Evolutionary conservation across 2,329 filamentous ascomycete genomes (phyloP).

Genomic region (Neophaeococcomyces mojaviensis): DNA sequence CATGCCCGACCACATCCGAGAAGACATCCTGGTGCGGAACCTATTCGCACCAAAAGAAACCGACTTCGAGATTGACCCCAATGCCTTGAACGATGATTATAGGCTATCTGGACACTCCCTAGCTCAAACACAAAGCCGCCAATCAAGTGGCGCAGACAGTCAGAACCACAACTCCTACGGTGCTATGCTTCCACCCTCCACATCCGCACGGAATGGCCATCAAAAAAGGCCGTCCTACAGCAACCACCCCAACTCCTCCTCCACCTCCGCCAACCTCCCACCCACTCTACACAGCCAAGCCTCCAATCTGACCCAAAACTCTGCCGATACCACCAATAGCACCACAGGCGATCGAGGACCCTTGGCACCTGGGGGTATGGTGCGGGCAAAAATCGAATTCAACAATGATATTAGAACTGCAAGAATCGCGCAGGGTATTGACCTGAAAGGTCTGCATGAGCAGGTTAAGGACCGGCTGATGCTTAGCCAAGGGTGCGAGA

Average conservation of each 20-base stretch:
- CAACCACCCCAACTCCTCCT: no score
- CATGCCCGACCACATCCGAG: conserved; percentile 76
- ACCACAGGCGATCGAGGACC: conserved; percentile 12
- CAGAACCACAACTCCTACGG: conserved; percentile 54
- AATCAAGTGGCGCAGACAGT: conserved; percentile 50
- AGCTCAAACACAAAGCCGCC: conserved; percentile 53
- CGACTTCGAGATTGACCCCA: conserved; percentile 85
- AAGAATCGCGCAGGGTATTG: conserved; percentile 67
- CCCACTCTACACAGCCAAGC: conserved; percentile 36
- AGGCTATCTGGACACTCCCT: conserved; percentile 65
- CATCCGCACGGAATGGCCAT: conserved; percentile 34
- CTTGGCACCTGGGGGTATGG: conserved; percentile 43
- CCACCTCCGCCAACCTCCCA: conserved; percentile 24
- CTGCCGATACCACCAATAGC: conserved; percentile 28
- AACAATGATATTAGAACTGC: conserved; percentile 87
- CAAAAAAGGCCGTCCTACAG: conserved; percentile 25
- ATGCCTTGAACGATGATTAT: conserved; percentile 59
- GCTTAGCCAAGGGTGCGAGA: conserved; percentile 51
- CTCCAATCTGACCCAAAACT: conserved; percentile 46
- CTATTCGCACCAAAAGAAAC: conserved; percentile 86
- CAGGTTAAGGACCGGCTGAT: conserved; percentile 81
- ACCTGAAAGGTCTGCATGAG: conserved; percentile 68
- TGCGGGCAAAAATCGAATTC: conserved; percentile 95
- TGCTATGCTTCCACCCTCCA: conserved; percentile 37
- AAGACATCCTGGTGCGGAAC: conserved; percentile 74